Percentiles rank a stretch among this genome's conserved stretches.
Conservation (phyloP, 2,329 filamentous ascomycete genomes). For the Neopestalotiopsis clavispora region DNA sequence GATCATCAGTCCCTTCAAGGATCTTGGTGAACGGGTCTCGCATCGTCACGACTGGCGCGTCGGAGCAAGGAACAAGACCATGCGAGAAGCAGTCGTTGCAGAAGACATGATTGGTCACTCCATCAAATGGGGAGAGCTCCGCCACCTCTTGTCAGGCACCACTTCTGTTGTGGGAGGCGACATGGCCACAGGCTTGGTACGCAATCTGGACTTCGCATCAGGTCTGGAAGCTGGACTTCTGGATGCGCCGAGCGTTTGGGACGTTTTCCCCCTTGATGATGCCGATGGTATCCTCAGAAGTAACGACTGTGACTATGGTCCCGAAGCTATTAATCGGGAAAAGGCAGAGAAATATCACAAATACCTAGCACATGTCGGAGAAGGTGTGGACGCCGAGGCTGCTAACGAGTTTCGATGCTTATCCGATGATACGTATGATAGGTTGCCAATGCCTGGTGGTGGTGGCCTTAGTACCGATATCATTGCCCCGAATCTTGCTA, state of each 20-base stretch:
- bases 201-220: slow-evolving; percentile 33
- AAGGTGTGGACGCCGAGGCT: slow-evolving; percentile 32
- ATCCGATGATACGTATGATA: slow-evolving; percentile 30
- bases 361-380: slow-evolving; percentile 33
- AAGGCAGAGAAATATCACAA: slow-evolving; percentile 22
- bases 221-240: slow-evolving; percentile 29
- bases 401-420: slow-evolving; percentile 35
- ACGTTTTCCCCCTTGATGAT: slow-evolving; percentile 34
- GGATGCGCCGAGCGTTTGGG: slow-evolving; percentile 24
- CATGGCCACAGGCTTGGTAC: slow-evolving; percentile 32
- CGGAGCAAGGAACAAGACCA: slow-evolving; percentile 27
- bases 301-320: slow-evolving; percentile 35
- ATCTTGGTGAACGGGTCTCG: slow-evolving; percentile 26
- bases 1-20: slow-evolving; percentile 29
- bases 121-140: slow-evolving; percentile 33
- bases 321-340: slow-evolving; percentile 22
- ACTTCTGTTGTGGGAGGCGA: slow-evolving; percentile 33
- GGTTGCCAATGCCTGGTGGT: slow-evolving; percentile 21
- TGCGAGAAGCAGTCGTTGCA: slow-evolving; percentile 22
- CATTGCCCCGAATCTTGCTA: slow-evolving; percentile 29
- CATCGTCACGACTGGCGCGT: slow-evolving; percentile 37
- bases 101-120: slow-evolving; percentile 29
- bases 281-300: slow-evolving; percentile 25
- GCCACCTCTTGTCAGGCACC: slow-evolving; percentile 35
- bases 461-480: slow-evolving; percentile 32